A percentile compares a stretch with the other conserved stretches of the same genome.
Evolutionary conservation across 2,329 filamentous ascomycete species (phyloP).

Genomic region (Tolypocladium cylindrosporum): DNA sequence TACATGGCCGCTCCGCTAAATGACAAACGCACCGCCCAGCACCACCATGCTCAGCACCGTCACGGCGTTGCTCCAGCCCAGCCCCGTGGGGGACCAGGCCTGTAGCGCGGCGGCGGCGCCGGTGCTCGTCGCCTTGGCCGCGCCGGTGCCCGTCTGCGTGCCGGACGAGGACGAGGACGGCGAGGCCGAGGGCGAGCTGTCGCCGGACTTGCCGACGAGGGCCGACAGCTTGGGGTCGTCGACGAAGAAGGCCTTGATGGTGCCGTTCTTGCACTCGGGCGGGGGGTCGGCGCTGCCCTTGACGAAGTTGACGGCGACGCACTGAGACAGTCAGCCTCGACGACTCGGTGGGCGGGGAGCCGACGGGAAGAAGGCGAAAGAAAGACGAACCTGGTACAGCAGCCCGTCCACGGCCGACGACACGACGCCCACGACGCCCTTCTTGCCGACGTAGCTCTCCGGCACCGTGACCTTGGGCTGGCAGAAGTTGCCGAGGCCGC

Average conservation of each 20-base stretch:
- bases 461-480: constrained; percentile 37
- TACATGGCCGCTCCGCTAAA: neutral
- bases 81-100: constrained; percentile 11
- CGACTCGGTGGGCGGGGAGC: no score
- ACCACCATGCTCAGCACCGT: constrained; percentile 16
- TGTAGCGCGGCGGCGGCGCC: constrained; percentile 15
- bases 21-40: constrained; percentile 12
- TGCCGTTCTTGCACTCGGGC: constrained; percentile 25
- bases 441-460: constrained; percentile 39
- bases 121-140: constrained; percentile 9
- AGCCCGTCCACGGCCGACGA: constrained; percentile 43
- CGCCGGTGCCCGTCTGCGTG: constrained; percentile 7
- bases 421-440: constrained; percentile 43
- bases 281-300: constrained; percentile 19
- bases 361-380: no score
- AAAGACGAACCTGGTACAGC: constrained; percentile 39
- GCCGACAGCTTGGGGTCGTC: constrained; percentile 22
- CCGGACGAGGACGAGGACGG: constrained; percentile 5
- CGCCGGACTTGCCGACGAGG: constrained; percentile 15
- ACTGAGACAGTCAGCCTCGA: constrained; percentile 26
- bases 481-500: constrained; percentile 44
- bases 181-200: neutral
- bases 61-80: constrained; percentile 11
- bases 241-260: constrained; percentile 19
- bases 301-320: constrained; percentile 46